These are phyloP conservation scores for Pseudocercospora pini-densiflorae DNA, from an alignment of 2,329 filamentous ascomycete species.

Conservation along the genomic window DNA sequence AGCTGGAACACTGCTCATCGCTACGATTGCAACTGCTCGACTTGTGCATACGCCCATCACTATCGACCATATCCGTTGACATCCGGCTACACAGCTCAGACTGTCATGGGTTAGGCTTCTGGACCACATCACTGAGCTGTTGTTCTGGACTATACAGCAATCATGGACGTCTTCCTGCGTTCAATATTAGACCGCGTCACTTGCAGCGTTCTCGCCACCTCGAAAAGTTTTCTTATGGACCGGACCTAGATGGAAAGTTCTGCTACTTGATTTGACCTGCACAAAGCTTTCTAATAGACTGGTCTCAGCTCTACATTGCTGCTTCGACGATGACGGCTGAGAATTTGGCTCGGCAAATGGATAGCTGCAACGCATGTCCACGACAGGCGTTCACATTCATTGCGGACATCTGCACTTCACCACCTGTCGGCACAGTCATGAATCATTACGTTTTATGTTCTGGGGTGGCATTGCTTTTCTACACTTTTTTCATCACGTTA, in stretches of 20 bases:
- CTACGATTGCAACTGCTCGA: slow-evolving; percentile 42
- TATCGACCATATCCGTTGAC: slow-evolving; percentile 41
- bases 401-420: slow-evolving; percentile 4
- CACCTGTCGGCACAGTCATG: slow-evolving; percentile 8
- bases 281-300: slow-evolving; percentile 9
- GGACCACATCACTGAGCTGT: not conserved
- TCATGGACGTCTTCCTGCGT: not conserved
- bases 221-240: slow-evolving; percentile 6
- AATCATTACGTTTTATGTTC: slow-evolving; percentile 11
- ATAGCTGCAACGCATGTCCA: not conserved
- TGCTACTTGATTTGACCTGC: slow-evolving; percentile 6
- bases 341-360: not conserved
- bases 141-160: not conserved
- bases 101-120: slow-evolving; percentile 41
- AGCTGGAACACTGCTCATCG: slow-evolving; percentile 40
- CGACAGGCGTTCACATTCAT: not conserved
- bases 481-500: not conserved
- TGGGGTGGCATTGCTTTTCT: slow-evolving; percentile 7
- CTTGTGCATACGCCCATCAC: slow-evolving; percentile 41
- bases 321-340: not conserved
- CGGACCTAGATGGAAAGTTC: slow-evolving; percentile 4
- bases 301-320: slow-evolving; percentile 1
- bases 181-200: not conserved
- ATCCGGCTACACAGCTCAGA: slow-evolving; percentile 40
- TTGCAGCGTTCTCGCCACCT: slow-evolving; percentile 9